Conservation (phyloP, 176 grass and related monocot species). For the Zoysia japonica region DNA sequence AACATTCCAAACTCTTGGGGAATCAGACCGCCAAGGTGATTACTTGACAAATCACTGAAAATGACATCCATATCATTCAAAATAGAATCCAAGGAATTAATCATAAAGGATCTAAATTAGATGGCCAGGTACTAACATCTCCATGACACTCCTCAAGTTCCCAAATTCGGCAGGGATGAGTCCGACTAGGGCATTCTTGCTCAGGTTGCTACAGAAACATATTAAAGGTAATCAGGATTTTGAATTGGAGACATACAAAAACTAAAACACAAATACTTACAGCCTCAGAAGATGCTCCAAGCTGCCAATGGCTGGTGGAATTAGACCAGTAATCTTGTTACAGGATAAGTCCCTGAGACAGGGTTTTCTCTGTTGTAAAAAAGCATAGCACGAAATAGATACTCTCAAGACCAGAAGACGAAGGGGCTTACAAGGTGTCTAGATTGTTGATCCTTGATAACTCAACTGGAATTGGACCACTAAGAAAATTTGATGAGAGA, state of each 20-base stretch:
- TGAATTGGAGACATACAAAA: not conserved
- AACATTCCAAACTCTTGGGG: slow-evolving; percentile 81
- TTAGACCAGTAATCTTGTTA: slow-evolving; percentile 78
- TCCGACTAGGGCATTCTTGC: slow-evolving; percentile 77
- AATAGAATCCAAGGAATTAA: slow-evolving; percentile 12
- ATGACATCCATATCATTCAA: slow-evolving; percentile 36
- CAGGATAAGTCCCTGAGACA: slow-evolving; percentile 75
- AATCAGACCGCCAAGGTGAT: slow-evolving; percentile 66
- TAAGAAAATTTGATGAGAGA: slow-evolving; percentile 81
- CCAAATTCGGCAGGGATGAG: slow-evolving; percentile 88
- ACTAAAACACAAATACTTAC: slow-evolving; percentile 48
- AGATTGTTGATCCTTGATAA: slow-evolving; percentile 88
- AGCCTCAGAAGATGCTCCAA: slow-evolving; percentile 90
- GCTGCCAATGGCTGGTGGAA: slow-evolving; percentile 79
- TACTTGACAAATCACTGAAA: slow-evolving; percentile 71
- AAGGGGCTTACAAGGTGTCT: slow-evolving; percentile 80
- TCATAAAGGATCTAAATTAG: not conserved
- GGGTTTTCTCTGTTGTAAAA: slow-evolving; percentile 26
- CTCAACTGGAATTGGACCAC: slow-evolving; percentile 84
- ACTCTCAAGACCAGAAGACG: slow-evolving; percentile 1
- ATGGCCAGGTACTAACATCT: slow-evolving; percentile 66
- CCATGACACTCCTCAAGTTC: slow-evolving; percentile 91
- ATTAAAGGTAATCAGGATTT: slow-evolving; percentile 24
- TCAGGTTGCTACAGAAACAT: slow-evolving; percentile 72
- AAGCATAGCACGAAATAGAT: slow-evolving; percentile 25